phyloP scores from a whole-genome alignment of 768 basidiomycete species.

The Gyrodon lividus region DNA sequence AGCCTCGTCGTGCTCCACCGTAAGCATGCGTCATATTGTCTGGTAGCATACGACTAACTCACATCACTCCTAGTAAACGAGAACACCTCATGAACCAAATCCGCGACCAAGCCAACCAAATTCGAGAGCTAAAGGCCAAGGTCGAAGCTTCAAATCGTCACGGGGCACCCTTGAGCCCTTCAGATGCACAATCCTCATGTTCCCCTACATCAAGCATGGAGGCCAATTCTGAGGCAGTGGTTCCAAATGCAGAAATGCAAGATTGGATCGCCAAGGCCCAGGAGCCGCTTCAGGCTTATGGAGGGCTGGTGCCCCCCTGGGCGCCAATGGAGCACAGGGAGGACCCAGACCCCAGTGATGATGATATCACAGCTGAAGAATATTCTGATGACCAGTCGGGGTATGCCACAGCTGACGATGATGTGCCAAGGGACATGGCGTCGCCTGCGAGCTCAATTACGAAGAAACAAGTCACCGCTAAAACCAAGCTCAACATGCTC shows the following conservation, averaged over 20 bases:
- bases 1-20: conserved; percentile 78
- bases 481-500: conserved; percentile 53
- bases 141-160: conserved; percentile 49
- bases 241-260: conserved; percentile 55
- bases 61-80: conserved; percentile 55
- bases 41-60: not conserved
- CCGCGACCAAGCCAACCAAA: conserved; percentile 69
- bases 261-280: conserved; percentile 79
- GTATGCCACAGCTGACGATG: conserved; percentile 23
- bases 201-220: conserved; percentile 29
- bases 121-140: conserved; percentile 67
- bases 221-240: conserved; percentile 26
- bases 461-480: conserved; percentile 37
- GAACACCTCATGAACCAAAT: conserved; percentile 78
- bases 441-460: conserved; percentile 33
- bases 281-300: conserved; percentile 66
- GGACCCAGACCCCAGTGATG: conserved; percentile 33
- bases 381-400: conserved; percentile 38
- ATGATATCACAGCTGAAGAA: conserved; percentile 34
- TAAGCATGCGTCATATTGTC: conserved; percentile 37
- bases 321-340: conserved; percentile 53
- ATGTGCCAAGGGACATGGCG: conserved; percentile 21
- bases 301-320: conserved; percentile 61
- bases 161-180: conserved; percentile 23
- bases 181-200: conserved; percentile 34